A percentile compares a stretch with the other conserved stretches of the same genome.
Evolutionary conservation across 768 basidiomycete genomes (phyloP).

Genomic region (Grammothele lineata): DNA sequence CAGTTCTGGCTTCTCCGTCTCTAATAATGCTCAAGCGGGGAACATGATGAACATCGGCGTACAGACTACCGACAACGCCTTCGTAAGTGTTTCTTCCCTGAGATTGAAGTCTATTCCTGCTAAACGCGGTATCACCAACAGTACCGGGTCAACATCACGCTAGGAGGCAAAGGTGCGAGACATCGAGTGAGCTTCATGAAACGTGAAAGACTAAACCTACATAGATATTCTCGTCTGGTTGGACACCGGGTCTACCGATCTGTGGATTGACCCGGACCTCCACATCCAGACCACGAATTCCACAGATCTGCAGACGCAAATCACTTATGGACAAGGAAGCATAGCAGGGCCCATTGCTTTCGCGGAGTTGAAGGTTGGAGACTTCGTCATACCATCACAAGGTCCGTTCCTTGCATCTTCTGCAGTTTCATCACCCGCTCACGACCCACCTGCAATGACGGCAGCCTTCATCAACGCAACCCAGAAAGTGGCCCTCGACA

Average conservation of each 20-base stretch:
- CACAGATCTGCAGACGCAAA: constrained; percentile 28
- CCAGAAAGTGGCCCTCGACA: neutral
- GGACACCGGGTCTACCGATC: constrained; percentile 32
- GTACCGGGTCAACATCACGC: neutral
- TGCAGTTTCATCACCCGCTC: constrained; percentile 57
- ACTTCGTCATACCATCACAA: constrained; percentile 48
- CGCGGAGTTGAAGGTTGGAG: constrained; percentile 31
- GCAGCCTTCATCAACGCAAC: constrained; percentile 43
- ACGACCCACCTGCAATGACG: constrained; percentile 38
- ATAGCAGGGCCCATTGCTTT: constrained; percentile 34
- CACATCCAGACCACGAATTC: constrained; percentile 23
- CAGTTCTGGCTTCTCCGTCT: neutral
- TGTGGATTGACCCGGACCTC: constrained; percentile 24
- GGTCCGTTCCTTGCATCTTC: constrained; percentile 75
- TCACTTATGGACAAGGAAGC: constrained; percentile 38
- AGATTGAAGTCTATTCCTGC: neutral
- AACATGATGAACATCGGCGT: neutral
- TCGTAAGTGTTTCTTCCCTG: neutral
- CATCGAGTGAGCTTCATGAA: neutral
- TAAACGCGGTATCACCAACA: neutral
- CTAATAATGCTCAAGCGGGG: neutral
- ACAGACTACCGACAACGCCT: neutral
- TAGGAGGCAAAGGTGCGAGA: neutral
- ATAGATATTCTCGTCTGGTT: constrained; percentile 27
- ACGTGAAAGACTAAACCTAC: neutral